Evolutionary conservation across 148 eudicot species (phyloP).

Genomic region (Persicaria maculosa): DNA sequence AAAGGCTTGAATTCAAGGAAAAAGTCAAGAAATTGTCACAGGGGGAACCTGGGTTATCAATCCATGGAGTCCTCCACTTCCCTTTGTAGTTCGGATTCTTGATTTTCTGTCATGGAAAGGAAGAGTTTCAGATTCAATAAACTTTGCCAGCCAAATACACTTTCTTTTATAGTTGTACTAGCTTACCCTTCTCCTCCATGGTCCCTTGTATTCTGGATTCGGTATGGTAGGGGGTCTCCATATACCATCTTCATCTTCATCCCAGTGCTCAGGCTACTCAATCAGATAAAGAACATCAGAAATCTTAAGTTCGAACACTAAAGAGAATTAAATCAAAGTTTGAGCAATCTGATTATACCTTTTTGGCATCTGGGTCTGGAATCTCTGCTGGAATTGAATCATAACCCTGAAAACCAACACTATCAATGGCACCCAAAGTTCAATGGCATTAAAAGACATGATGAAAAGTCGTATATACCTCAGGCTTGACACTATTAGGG

Average conservation of each 20-base stretch:
- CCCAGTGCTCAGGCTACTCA: slow-evolving; percentile 38
- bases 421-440: neutral
- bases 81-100: slow-evolving; percentile 96
- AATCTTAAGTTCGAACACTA: neutral
- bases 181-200: slow-evolving; percentile 41
- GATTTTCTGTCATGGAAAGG: slow-evolving; percentile 45
- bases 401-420: slow-evolving; percentile 59
- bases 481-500: slow-evolving; percentile 73
- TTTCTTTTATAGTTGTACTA: neutral
- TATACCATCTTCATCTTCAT: slow-evolving; percentile 44
- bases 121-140: neutral
- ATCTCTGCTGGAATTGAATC: slow-evolving; percentile 82
- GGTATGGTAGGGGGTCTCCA: slow-evolving; percentile 41
- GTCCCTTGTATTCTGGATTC: slow-evolving; percentile 46
- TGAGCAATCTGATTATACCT: slow-evolving; percentile 33
- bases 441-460: neutral
- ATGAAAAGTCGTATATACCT: slow-evolving; percentile 35
- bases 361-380: slow-evolving; percentile 87
- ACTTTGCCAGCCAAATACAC: neutral
- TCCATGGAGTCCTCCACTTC: slow-evolving; percentile 96
- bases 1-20: neutral
- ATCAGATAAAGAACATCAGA: neutral
- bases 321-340: neutral
- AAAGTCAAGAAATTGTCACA: neutral
- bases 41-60: slow-evolving; percentile 80